Base-by-base conservation (phyloP, 2,329 filamentous ascomycete genomes). In the Colletotrichum eleusines region DNA sequence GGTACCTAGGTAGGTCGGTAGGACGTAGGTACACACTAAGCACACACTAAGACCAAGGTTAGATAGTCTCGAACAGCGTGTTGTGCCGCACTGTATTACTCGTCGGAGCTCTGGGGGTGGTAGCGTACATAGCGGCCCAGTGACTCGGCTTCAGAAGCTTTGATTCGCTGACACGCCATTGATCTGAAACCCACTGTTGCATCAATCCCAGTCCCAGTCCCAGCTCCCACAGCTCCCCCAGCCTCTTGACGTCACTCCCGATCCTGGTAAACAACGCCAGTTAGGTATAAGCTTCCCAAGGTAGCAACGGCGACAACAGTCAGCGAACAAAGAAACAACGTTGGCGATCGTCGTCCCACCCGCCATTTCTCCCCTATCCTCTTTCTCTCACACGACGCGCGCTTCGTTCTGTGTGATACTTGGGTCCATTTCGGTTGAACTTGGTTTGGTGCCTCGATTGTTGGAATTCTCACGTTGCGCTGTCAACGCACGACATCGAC, bases 161-260 rank as follows among this genome's bases (percentile, higher is more conserved):
- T 71, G 69, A 69, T 63, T 60, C 20, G 51, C 33, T 69, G 48
- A 51, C 69, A 55, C 58, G 31, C 59, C 12, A 46, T 58, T 40
- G 38, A 63, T 59, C 69, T 69, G 69, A 71, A 71, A 71, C 69
- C 65, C 58, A 48, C 64, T 57, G 63, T 28, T 33, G 46, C 28
- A 33, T 28, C 44, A 28, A 63, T 69, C 64, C 65, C 59, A 7
- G 69, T 40, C 69, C 31, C 44, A 23, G 58, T 38, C 62, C 31
- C n/a, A n/a, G n/a, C n/a, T n/a, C n/a, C n/a, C n/a, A n/a, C n/a
- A n/a, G n/a, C n/a, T n/a, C 63, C 42, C 38, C 65, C 59, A 60
- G 65, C 58, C 50, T 31, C 59, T 69, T 69, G 64, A 71, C 69
- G 69, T 71, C 69, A 71, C 38, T 50, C 23, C 51, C 51, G 44